Percentiles rank a stretch among this genome's conserved stretches.
Conservation (phyloP, 192 early-diverging fungal genomes). For the Backusella morwellensis region DNA sequence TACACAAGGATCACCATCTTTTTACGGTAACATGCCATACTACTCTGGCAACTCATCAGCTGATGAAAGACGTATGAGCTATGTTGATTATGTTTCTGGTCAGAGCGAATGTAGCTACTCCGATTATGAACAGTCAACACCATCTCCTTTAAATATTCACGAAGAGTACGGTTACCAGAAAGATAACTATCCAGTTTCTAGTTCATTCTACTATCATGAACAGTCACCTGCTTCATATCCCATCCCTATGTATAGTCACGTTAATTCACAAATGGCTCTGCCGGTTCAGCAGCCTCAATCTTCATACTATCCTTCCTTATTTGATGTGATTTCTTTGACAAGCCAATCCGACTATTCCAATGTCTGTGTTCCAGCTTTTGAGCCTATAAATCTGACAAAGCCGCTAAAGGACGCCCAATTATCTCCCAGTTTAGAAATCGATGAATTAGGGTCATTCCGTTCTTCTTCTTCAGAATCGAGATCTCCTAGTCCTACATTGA, state of each 20-base stretch:
- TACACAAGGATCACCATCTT: not conserved
- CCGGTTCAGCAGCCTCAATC: constrained; percentile 13
- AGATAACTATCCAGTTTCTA: not conserved
- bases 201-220: not conserved
- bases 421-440: not conserved
- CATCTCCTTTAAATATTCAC: constrained; percentile 5
- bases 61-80: constrained; percentile 6
- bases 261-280: not conserved
- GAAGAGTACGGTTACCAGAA: not conserved
- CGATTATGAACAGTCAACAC: constrained; percentile 20
- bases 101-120: constrained; percentile 13
- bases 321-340: not conserved
- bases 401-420: not conserved
- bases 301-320: not conserved
- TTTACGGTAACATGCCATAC: not conserved
- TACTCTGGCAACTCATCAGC: not conserved
- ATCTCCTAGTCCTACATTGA: constrained; percentile 4
- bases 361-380: not conserved
- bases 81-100: constrained; percentile 18
- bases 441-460: not conserved
- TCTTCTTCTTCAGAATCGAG: not conserved
- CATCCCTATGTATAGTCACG: not conserved
- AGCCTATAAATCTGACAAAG: not conserved
- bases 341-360: not conserved
- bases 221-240: constrained; percentile 4